phyloP scores from a whole-genome alignment of 768 basidiomycete species.

The Coprinopsis strossmayeri region DNA sequence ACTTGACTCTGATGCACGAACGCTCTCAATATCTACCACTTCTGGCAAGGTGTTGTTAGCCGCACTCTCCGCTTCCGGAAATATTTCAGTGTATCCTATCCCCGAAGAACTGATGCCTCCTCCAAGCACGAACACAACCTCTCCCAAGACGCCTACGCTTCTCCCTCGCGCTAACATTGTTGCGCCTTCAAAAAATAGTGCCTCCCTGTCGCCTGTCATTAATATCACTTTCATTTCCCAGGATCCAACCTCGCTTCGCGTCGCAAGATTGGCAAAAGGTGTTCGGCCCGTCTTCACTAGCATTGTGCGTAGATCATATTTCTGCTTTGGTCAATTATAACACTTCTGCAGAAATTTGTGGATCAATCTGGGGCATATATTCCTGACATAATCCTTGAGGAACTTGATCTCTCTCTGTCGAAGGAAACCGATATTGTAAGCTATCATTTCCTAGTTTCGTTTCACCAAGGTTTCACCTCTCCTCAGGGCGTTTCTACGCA shows the following conservation, averaged over 20 bases:
- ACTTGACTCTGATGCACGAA: conserved; percentile 57
- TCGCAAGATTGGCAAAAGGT: conserved; percentile 50
- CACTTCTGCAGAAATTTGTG: conserved; percentile 47
- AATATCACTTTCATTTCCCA: conserved; percentile 39
- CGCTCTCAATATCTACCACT: conserved; percentile 30
- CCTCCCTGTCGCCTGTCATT: conserved; percentile 32
- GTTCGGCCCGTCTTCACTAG: conserved; percentile 53
- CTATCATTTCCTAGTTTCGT: not conserved
- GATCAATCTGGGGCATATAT: conserved; percentile 50
- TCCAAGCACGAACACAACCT: conserved; percentile 30
- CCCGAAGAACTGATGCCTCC: conserved; percentile 37
- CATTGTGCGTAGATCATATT: conserved; percentile 39
- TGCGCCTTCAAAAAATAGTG: conserved; percentile 30
- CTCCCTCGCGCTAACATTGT: conserved; percentile 45
- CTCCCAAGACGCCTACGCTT: conserved; percentile 43
- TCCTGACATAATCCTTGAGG: conserved; percentile 40
- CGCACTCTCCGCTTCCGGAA: conserved; percentile 53
- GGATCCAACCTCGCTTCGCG: conserved; percentile 36
- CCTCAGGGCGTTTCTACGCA: conserved; percentile 43
- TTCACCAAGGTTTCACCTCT: not conserved
- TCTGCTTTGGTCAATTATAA: too few relatives aligned
- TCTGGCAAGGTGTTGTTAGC: conserved; percentile 36
- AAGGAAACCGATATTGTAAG: conserved; percentile 13
- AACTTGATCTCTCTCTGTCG: conserved; percentile 19
- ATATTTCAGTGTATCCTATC: conserved; percentile 50